These are phyloP conservation scores for Cercospora zeina DNA, from an alignment of 2,329 filamentous ascomycete species.

Conservation along the genomic window DNA sequence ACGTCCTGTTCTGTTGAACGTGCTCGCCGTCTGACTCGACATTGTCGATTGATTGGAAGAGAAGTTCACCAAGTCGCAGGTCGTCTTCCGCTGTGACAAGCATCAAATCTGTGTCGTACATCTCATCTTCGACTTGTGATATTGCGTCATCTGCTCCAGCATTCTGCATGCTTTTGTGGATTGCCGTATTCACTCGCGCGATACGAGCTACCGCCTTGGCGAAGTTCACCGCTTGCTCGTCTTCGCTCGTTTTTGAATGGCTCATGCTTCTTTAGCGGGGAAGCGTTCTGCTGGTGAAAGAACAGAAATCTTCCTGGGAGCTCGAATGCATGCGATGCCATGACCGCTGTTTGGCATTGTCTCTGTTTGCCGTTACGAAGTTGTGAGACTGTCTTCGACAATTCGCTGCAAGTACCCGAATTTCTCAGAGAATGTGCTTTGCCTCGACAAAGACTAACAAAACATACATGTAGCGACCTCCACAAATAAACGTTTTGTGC, in stretches of 20 bases:
- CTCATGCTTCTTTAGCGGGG: background rate
- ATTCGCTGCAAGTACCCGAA: background rate
- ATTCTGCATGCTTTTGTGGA: background rate
- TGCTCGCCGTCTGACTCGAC: background rate
- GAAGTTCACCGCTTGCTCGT: background rate
- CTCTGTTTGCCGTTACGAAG: background rate
- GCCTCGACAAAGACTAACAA: background rate
- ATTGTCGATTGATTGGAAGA: slow-evolving; percentile 7
- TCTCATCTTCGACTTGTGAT: background rate
- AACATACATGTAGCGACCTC: background rate
- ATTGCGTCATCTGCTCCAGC: background rate
- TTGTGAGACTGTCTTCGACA: background rate
- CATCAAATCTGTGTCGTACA: background rate
- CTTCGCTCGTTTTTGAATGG: background rate
- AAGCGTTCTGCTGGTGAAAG: background rate
- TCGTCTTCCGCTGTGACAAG: slow-evolving; percentile 12
- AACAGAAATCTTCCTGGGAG: background rate
- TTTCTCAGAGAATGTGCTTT: background rate
- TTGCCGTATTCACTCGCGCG: slow-evolving; percentile 13
- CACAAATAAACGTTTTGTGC: background rate
- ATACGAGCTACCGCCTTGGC: slow-evolving; percentile 7
- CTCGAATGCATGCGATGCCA: background rate
- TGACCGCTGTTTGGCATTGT: background rate
- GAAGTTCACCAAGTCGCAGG: slow-evolving; percentile 8
- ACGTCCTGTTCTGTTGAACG: background rate